Base-by-base conservation (phyloP, 768 basidiomycete species). In the Boletus edulis region DNA sequence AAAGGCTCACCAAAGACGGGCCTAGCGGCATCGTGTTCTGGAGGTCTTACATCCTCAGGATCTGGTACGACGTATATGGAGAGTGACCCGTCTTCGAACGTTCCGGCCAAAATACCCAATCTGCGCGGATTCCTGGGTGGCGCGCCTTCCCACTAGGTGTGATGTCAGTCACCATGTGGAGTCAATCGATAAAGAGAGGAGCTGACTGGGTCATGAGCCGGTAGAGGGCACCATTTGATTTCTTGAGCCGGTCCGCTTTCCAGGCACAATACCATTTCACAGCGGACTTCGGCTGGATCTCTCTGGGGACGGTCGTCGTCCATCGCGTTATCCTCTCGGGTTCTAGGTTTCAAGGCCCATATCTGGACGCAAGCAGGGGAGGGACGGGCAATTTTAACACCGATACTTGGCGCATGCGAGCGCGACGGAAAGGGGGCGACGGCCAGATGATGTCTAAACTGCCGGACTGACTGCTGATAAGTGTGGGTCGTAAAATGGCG, bases 161-260 rank as follows among this genome's bases (percentile, higher is more conserved):
- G 1, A 24, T 34, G 20, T 56, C 10, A 64, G 56, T 2, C n/a
- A 29, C 47, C 9, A 52, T 46, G 4, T 1, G 41, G 7, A 4
- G 1, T 7, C 17, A 17, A 7, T 10, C 4, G 18, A 40, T 3
- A 40, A 42, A 31, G 42, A 22, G 6, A 17, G 43, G 53, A 55
- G 72, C 77, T 54, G 46, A 80, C 77, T 14, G 67, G 45, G 53
- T 92, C 91, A 61, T 91, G 82, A 17, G 88, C 84, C 1, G 94
- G 94, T 29, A 94, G 67, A 4, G 96, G 96, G 69, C 95, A 95
- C 95, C 96, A 98, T 71, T 88, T 93, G 14, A 95, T 67, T 47
- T 91, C 87, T 60, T 85, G 81, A 3, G 86, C 89, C 5, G 89
- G 81, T 0, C 95, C 94, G 18, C 78, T 76, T n/a, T 94, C 87